Evolutionary conservation across 2,329 filamentous ascomycete genomes (phyloP).

Genomic region (Aspergillus brunneoviolaceus): DNA sequence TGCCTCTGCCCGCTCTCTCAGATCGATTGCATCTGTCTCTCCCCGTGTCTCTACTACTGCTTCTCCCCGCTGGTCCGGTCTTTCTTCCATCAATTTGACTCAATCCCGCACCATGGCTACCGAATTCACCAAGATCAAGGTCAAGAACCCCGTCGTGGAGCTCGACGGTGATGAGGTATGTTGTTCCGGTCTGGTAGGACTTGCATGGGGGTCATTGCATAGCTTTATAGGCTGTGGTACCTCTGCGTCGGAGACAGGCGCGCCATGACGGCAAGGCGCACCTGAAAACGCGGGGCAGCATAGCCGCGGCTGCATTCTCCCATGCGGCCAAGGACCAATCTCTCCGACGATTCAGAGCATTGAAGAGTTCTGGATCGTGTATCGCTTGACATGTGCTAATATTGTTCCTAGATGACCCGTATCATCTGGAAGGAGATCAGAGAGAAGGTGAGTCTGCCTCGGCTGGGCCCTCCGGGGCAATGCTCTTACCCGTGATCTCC

Average conservation of each 20-base stretch:
- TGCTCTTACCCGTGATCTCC: slow-evolving; percentile 15
- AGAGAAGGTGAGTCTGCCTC: slow-evolving; percentile 64
- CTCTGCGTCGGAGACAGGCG: slow-evolving; percentile 14
- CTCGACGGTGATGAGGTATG: slow-evolving; percentile 75
- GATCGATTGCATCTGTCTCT: slow-evolving; percentile 26
- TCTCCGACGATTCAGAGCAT: slow-evolving; percentile 17
- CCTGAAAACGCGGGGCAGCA: slow-evolving; percentile 33
- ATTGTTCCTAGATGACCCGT: slow-evolving; percentile 75
- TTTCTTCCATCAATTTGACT: slow-evolving; percentile 27
- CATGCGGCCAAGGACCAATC: slow-evolving; percentile 25
- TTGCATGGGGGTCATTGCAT: slow-evolving; percentile 2
- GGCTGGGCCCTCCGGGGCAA: slow-evolving; percentile 6
- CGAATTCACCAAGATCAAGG: slow-evolving; percentile 82
- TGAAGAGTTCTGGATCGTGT: not conserved
- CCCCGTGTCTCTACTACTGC: slow-evolving; percentile 23
- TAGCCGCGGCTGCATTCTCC: slow-evolving; percentile 23
- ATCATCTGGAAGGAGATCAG: slow-evolving; percentile 99
- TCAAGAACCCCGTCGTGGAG: slow-evolving; percentile 98
- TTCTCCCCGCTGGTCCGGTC: slow-evolving; percentile 33
- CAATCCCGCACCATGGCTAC: slow-evolving; percentile 50
- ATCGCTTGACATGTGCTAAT: slow-evolving; percentile 6
- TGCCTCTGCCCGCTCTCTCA: slow-evolving; percentile 26
- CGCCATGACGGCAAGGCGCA: slow-evolving; percentile 28
- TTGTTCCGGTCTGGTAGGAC: slow-evolving; percentile 4
- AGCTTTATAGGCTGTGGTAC: slow-evolving; percentile 12